Percentiles rank a stretch among this genome's conserved stretches.
Conservation (phyloP, 2,329 filamentous ascomycete genomes). For the Trematosphaeria pertusa region DNA sequence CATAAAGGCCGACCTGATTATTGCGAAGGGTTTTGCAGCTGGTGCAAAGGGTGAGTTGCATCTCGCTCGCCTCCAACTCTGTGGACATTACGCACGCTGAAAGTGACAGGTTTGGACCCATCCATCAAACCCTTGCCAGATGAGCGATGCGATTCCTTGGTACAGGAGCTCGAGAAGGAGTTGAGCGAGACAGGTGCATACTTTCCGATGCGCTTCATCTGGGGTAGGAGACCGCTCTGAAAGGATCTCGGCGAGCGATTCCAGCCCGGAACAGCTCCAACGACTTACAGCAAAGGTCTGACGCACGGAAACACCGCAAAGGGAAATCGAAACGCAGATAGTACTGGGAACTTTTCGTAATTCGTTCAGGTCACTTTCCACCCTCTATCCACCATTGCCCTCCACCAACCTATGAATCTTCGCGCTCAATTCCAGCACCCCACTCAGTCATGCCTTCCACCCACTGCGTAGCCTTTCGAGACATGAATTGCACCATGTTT, state of each 20-base stretch:
- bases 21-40: conserved; percentile 12
- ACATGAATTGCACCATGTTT: background rate
- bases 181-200: conserved; percentile 8
- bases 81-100: background rate
- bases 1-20: conserved; percentile 14
- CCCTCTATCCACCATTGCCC: no score
- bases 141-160: conserved; percentile 8
- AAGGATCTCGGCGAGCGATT: no score
- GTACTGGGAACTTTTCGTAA: no score
- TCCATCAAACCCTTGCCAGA: conserved; percentile 7
- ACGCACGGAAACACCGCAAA: no score
- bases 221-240: conserved; percentile 7
- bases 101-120: conserved; percentile 1
- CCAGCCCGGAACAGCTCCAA: no score
- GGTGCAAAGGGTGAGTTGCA: conserved; percentile 12
- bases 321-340: no score
- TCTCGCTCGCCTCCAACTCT: background rate
- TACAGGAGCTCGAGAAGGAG: conserved; percentile 5
- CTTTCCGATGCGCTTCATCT: conserved; percentile 15
- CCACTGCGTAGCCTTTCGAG: background rate
- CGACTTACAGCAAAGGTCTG: no score
- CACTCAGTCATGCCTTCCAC: background rate
- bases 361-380: no score
- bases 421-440: background rate
- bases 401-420: no score